Base-by-base conservation (phyloP, 805 yeast genomes). In the Suhomyces pyralidae region DNA sequence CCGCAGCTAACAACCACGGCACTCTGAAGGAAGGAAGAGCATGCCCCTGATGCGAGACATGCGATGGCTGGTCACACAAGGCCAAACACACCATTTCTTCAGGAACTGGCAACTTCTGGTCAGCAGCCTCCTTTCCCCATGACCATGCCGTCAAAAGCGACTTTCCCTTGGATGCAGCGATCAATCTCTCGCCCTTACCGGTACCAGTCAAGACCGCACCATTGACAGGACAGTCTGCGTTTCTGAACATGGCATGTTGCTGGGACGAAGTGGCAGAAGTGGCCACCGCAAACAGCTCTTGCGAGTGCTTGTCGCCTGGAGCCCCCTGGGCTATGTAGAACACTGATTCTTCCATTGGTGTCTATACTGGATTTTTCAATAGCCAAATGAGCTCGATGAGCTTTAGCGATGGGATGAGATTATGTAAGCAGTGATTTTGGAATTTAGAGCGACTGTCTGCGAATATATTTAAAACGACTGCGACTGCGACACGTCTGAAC, bases 61-160 rank as follows among this genome's bases (percentile, higher is more conserved):
- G 42, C 63, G 54, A 34, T 40, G 71, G 61, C 61, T 72, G 66
- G 65, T 71, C 50, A 63, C 74, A 59, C 71, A 81, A 60, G 0
- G 80, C 72, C 47, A 90, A 60, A 63, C 90, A 81, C 12, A 80
- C 70, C 40, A 92, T 68, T 50, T 82, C 83, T 67, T 90, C 97
- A 0, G 97, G 97, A 12, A 92, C 75, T 0, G 97, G 94, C 40
- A 92, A 77, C 61, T 86, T 77, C 71, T 91, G 94, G 58, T 88
- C 90, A 5, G 84, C 81, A 30, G 89, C 75, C 77, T 83, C 88
- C 58, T 85, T 83, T 19, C 89, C 86, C 74, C 84, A 78, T 5
- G 82, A 69, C 63, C 90, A 92, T 1, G 86, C 86, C 56, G 87
- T 85, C 26, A 92, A 71, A 54, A 90, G 68, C 0, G 97, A 94